phyloP scores from a whole-genome alignment of 257 asterid species.

The Fraxinus anomala region DNA sequence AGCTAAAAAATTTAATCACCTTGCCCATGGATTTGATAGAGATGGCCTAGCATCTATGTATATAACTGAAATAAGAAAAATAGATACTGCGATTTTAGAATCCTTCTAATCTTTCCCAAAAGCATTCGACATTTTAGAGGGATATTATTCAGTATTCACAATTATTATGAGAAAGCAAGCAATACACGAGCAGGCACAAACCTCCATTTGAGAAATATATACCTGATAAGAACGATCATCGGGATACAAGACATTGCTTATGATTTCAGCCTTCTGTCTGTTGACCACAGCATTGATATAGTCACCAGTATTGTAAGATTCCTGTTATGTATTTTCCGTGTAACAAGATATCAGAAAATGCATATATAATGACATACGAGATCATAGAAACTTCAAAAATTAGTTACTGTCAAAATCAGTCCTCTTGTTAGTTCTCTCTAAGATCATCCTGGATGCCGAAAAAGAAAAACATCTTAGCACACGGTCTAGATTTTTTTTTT shows the following conservation, averaged over 20 bases:
- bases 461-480: background rate
- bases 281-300: slow-evolving; percentile 47
- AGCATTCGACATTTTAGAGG: background rate
- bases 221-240: slow-evolving; percentile 65
- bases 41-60: background rate
- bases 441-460: background rate
- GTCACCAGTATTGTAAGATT: slow-evolving; percentile 54
- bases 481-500: background rate
- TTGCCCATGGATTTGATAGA: background rate
- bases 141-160: background rate
- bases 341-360: background rate
- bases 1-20: too few relatives aligned
- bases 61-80: background rate
- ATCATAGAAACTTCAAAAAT: background rate
- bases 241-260: slow-evolving; percentile 54
- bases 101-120: background rate
- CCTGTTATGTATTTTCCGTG: slow-evolving; percentile 35
- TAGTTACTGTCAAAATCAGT: background rate
- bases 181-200: background rate
- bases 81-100: background rate
- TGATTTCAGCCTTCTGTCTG: slow-evolving; percentile 54
- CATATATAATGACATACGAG: background rate
- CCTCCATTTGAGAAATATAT: background rate
- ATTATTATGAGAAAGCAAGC: background rate
- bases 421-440: background rate